Evolutionary conservation across 441 rosid genomes (phyloP), one percentile per base, ranked within the genome.

Genomic region (Omphalea diandra): DNA sequence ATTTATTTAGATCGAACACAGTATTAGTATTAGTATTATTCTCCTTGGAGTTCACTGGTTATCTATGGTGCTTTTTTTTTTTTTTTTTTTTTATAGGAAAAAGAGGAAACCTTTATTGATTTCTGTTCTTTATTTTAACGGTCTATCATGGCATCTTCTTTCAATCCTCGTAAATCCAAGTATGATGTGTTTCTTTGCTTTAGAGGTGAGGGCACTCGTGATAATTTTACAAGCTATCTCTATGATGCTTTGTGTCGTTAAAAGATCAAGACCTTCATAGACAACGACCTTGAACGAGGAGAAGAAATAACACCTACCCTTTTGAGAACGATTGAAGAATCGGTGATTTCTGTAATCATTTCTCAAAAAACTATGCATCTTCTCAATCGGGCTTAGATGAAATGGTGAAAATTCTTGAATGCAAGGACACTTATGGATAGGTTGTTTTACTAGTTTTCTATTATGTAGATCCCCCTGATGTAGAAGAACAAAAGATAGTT

Each of bases 351-450:
- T 1, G 58, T 78, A n/a, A 26, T 76, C 1, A 24, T 76, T 0
- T 81, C 70, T 81, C 84, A 3, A 32, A 63, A 24, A 52, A 76
- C 46, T 83, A 83, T 74, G 87, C 83, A 0, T 70, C 72, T 17
- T 81, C 84, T n/a, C 32, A 33, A 0, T 69, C 55, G 55, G 57
- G 73, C 27, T 31, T 70, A 60, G 67, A 70, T 70, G 86, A 83
- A 72, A 79, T 83, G 67, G 71, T 35, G 38, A 78, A 76, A 20
- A 80, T 83, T 26, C 68, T 76, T 2, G 66, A 73, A 40, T 71
- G 62, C 38, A 50, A 73, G 22, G 33, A 36, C 1, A 43, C 61
- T 14, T 26, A 35, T 29, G 65, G 46, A 12, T 56, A 52, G 24
- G 59, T 35, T 0, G 11, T 81, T 17, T 41, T 84, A 5, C 83